Evolutionary conservation across 2,329 filamentous ascomycete genomes (phyloP).

Genomic region (Diaporthe batatas): DNA sequence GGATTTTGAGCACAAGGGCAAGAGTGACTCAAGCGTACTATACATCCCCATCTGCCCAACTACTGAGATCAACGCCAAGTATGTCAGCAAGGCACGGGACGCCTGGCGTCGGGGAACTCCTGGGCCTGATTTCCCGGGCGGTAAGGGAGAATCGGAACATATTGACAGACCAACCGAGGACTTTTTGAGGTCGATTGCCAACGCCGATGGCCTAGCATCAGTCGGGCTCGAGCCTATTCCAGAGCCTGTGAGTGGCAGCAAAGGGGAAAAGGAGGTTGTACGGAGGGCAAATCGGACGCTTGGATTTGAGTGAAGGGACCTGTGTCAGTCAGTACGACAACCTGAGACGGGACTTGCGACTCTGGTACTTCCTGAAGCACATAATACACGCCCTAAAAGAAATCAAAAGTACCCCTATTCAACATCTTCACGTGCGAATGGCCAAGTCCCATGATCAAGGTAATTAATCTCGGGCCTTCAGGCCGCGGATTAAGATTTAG

Average conservation of each 20-base stretch:
- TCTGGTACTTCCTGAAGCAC: neutral
- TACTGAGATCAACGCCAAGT: slow-evolving; percentile 79
- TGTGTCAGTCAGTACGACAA: neutral
- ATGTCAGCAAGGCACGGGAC: slow-evolving; percentile 77
- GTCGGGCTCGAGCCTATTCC: slow-evolving; percentile 35
- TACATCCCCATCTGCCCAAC: slow-evolving; percentile 91
- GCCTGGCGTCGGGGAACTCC: slow-evolving; percentile 77
- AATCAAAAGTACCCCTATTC: neutral
- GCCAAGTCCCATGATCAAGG: neutral
- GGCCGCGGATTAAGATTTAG: slow-evolving; percentile 26
- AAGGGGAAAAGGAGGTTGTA: slow-evolving; percentile 34
- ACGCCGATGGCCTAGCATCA: slow-evolving; percentile 32
- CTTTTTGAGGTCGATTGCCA: slow-evolving; percentile 27
- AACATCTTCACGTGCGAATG: neutral
- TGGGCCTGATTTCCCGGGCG: slow-evolving; percentile 79
- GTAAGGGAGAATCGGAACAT: slow-evolving; percentile 73
- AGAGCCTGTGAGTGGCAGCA: slow-evolving; percentile 14
- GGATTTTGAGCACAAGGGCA: slow-evolving; percentile 81
- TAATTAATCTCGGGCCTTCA: slow-evolving; percentile 25
- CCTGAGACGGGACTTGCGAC: neutral
- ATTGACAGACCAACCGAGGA: slow-evolving; percentile 55
- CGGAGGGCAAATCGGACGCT: slow-evolving; percentile 37
- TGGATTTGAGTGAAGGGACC: slow-evolving; percentile 4
- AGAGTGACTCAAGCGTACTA: slow-evolving; percentile 82
- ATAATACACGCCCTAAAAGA: neutral